phyloP scores from a whole-genome alignment of 306 rosid species.

The Hippophae rhamnoides region DNA sequence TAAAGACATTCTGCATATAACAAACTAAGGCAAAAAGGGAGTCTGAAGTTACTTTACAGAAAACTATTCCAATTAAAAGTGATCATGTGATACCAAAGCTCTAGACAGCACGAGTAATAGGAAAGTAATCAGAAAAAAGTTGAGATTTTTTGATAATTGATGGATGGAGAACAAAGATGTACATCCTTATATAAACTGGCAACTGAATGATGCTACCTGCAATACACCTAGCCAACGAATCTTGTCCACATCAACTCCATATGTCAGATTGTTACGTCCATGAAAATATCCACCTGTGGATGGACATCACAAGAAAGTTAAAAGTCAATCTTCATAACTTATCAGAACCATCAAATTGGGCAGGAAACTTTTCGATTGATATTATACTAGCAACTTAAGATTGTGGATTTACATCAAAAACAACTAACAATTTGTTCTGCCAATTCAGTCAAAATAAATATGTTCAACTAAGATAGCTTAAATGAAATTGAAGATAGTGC shows the following conservation, averaged over 20 bases:
- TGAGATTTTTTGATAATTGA: background rate
- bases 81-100: background rate
- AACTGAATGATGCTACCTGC: constrained; percentile 33
- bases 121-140: background rate
- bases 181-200: background rate
- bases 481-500: background rate
- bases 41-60: too few relatives aligned
- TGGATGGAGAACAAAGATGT: background rate
- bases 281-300: constrained; percentile 73
- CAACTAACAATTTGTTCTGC: constrained; percentile 3
- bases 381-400: constrained; percentile 1
- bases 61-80: too few relatives aligned
- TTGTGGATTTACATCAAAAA: constrained; percentile 12
- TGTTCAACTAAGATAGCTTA: background rate
- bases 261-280: constrained; percentile 48
- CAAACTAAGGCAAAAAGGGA: too few relatives aligned
- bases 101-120: background rate
- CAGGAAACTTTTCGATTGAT: too few relatives aligned
- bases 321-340: background rate
- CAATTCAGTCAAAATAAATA: constrained; percentile 10
- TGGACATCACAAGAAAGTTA: constrained; percentile 22
- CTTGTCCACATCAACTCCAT: constrained; percentile 62
- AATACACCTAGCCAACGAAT: constrained; percentile 69
- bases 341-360: too few relatives aligned
- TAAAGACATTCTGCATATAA: too few relatives aligned